Evolutionary conservation across 768 basidiomycete genomes (phyloP), one percentile per base, ranked within the genome.

Genomic region (Mycena vulgaris): DNA sequence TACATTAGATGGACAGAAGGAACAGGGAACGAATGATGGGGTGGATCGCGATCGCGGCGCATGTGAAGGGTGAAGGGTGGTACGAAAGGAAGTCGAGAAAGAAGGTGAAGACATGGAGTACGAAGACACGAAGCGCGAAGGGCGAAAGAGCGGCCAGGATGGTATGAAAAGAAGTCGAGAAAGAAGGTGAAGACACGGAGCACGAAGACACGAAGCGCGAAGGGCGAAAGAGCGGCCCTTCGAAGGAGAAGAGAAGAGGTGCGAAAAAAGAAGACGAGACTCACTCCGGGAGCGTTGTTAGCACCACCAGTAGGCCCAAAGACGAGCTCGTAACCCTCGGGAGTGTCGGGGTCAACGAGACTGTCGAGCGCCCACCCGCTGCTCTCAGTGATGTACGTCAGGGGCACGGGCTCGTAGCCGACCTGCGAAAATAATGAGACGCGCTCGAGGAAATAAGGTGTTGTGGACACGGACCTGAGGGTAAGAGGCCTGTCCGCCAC

Each of bases 231-330:
- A 51, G 49, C n/a, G n/a, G n/a, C n/a, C n/a, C n/a, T n/a, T n/a
- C n/a, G n/a, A n/a, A n/a, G n/a, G n/a, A n/a, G n/a, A n/a, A n/a
- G n/a, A n/a, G 49, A 28, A 17, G 16, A 23, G 21, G 8, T 7
- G 21, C 9, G 21, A 19, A 35, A 25, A 57, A 21, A 40, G 21
- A 42, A 40, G 17, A 23, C 2, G 51, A 35, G 35, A 79, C 83
- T 66, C 73, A 85, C 84, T 1, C 82, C 83, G 9, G 81, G 81
- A 14, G 85, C 85, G 63, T 84, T 85, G 72, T 86, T 88, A 6
- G 87, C 86, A 23, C 84, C 86, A 59, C 79, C 78, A 1, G 80
- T 80, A 14, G 87, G 86, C 11, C 84, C 86, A 73, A 84, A 85
- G 47, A 85, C 83, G 8, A 83, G 77, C 21, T 85, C 82, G 66